Percentiles rank a stretch among this genome's conserved stretches.
Evolutionary conservation across 2,329 filamentous ascomycete genomes (phyloP).

Genomic region (Sporothrix inflata): DNA sequence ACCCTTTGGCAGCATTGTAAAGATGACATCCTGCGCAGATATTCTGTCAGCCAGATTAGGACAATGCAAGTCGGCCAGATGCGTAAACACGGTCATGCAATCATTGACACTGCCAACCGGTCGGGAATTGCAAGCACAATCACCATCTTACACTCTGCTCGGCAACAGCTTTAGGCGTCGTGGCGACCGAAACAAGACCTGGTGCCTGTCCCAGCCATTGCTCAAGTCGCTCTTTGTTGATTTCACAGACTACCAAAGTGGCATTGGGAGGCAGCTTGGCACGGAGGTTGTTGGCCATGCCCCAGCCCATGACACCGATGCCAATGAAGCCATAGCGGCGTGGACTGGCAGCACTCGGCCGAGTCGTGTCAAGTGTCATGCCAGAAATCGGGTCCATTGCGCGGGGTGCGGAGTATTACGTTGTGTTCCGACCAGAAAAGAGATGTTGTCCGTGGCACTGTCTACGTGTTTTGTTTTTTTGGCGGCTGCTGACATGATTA

Average conservation of each 20-base stretch:
- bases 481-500: conserved; percentile 4
- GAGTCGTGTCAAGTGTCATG: neutral
- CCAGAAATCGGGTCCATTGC: neutral
- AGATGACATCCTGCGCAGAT: neutral
- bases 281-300: conserved; percentile 9
- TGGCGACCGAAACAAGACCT: neutral
- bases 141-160: neutral
- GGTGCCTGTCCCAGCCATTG: neutral
- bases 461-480: neutral
- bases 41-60: neutral
- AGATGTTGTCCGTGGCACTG: neutral
- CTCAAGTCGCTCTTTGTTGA: neutral
- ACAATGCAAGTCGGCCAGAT: too few relatives aligned
- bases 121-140: too few relatives aligned
- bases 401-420: neutral
- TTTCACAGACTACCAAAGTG: neutral
- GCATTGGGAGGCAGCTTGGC: neutral
- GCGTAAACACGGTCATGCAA: too few relatives aligned
- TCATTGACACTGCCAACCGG: too few relatives aligned
- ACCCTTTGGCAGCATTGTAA: conserved; percentile 17
- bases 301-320: conserved; percentile 19
- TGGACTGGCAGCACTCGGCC: neutral
- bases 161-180: neutral
- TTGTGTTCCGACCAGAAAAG: neutral
- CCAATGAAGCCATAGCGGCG: conserved; percentile 33